Conservation (phyloP, 148 eudicot genomes). For the Talinum fruticosum region DNA sequence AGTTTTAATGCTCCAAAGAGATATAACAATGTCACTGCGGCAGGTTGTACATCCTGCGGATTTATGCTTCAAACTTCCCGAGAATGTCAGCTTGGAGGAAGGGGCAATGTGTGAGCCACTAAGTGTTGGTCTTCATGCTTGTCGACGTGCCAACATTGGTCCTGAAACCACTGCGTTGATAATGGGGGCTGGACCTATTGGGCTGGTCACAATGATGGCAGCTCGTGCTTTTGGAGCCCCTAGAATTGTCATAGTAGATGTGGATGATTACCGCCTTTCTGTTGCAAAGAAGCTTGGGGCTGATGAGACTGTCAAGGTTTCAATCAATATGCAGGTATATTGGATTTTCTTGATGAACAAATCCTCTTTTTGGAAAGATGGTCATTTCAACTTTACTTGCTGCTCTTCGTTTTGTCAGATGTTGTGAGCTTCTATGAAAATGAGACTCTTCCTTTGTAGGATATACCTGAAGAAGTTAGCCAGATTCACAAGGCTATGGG, state of each 20-base stretch:
- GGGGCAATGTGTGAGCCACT: slow-evolving; percentile 76
- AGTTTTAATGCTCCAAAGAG: not conserved
- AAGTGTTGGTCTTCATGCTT: slow-evolving; percentile 83
- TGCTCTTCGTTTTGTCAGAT: not conserved
- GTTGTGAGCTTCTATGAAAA: no score
- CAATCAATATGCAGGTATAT: slow-evolving; percentile 51
- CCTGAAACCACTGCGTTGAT: slow-evolving; percentile 68
- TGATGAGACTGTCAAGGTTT: slow-evolving; percentile 64
- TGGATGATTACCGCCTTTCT: slow-evolving; percentile 66
- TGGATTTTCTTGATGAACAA: not conserved
- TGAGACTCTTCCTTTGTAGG: slow-evolving; percentile 39
- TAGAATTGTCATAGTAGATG: slow-evolving; percentile 69
- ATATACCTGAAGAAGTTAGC: slow-evolving; percentile 49
- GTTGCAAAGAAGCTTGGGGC: slow-evolving; percentile 87
- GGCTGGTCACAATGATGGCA: slow-evolving; percentile 74
- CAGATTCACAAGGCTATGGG: slow-evolving; percentile 62
- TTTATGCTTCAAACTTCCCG: slow-evolving; percentile 83
- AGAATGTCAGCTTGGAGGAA: slow-evolving; percentile 85
- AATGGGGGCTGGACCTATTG: slow-evolving; percentile 91
- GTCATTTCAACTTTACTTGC: not conserved
- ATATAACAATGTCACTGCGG: slow-evolving; percentile 8
- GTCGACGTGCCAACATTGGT: slow-evolving; percentile 79
- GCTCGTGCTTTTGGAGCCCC: slow-evolving; percentile 97
- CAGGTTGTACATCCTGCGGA: slow-evolving; percentile 99
- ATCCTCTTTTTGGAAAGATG: not conserved